Base-by-base conservation (phyloP, 228 moss, liverwort and hornwort genomes). In the Sphagnum magellanicum region DNA sequence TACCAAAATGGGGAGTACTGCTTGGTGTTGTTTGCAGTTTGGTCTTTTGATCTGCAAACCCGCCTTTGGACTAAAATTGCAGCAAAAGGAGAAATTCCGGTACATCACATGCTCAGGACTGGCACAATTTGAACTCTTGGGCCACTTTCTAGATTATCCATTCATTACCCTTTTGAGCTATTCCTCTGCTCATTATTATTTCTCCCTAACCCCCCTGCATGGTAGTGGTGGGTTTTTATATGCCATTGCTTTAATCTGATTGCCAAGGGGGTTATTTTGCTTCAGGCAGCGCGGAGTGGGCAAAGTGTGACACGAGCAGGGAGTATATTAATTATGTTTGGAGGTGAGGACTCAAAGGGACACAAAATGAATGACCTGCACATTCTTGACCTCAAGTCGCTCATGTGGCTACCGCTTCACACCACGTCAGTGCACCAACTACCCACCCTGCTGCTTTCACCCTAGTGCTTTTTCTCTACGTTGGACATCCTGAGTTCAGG, bases 301-400 rank as follows among this genome's bases (percentile, higher is more conserved):
- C 98, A 98, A 68, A 93, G 79, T 65, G 98, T 98, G 50, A 94
- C 92, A 15, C 87, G 98, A 73, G 98, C 98, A 62, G 98, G 98
- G 59, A 92, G 94, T 59, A 92, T 98, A 63, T 86, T 98, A 65
- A 87, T 98, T 59, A 92, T 98, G 94, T 92, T 98, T 66, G 98
- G 98, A 63, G 98, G 98, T 50, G 98, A 98, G 73, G 90, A 87
- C 55, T 52, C 65, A 5, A 92, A 85, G 76, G 98, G 94, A 59
- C 90, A 92, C 4, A 98, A 98, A 74, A 71, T 94, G 32, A 98
- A 90, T 67, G 98, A 98, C 68, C 81, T 98, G 68, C 92, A 91
- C 75, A 92, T 98, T 70, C 85, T 98, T 17, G 98, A 98, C 75
- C 69, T 98, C 76, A 98, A 98, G 70, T 93, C 93, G 32, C 78